Percentiles rank a stretch among this genome's conserved stretches.
phyloP scores from a whole-genome alignment of 768 basidiomycete genomes.

The Hydnomerulius pinastri region DNA sequence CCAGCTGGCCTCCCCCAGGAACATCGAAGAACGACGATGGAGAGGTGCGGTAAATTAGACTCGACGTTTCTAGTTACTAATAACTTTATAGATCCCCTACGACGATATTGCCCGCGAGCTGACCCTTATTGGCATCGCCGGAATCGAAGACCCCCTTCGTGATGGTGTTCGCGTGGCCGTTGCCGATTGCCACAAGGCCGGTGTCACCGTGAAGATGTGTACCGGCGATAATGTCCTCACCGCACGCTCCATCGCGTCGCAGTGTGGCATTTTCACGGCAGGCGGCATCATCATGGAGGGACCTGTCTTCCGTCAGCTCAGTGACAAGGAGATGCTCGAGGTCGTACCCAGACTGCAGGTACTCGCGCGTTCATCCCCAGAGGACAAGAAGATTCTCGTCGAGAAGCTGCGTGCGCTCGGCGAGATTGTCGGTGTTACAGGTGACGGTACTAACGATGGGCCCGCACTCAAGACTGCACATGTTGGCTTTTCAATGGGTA shows the following conservation, averaged over 20 bases:
- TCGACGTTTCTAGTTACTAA: constrained; percentile 5
- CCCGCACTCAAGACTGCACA: constrained; percentile 94
- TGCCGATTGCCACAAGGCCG: constrained; percentile 81
- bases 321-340: constrained; percentile 67
- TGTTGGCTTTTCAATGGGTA: constrained; percentile 97
- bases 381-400: constrained; percentile 95
- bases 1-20: constrained; percentile 77
- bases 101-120: constrained; percentile 69
- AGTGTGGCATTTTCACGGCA: constrained; percentile 92
- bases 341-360: constrained; percentile 93
- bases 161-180: constrained; percentile 90
- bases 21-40: constrained; percentile 41
- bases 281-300: constrained; percentile 99
- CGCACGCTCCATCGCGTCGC: constrained; percentile 92
- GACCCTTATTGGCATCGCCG: constrained; percentile 86
- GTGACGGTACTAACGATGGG: constrained; percentile 98
- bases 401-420: constrained; percentile 84
- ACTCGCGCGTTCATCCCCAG: constrained; percentile 94
- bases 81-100: constrained; percentile 57
- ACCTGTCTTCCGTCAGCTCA: constrained; percentile 84
- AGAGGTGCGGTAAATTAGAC: constrained; percentile 47
- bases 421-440: constrained; percentile 93
- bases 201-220: constrained; percentile 96
- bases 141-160: constrained; percentile 96
- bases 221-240: constrained; percentile 97